Evolutionary conservation across 495 filamentous ascomycete species (phyloP).

Genomic region (Usnea hakonensis): DNA sequence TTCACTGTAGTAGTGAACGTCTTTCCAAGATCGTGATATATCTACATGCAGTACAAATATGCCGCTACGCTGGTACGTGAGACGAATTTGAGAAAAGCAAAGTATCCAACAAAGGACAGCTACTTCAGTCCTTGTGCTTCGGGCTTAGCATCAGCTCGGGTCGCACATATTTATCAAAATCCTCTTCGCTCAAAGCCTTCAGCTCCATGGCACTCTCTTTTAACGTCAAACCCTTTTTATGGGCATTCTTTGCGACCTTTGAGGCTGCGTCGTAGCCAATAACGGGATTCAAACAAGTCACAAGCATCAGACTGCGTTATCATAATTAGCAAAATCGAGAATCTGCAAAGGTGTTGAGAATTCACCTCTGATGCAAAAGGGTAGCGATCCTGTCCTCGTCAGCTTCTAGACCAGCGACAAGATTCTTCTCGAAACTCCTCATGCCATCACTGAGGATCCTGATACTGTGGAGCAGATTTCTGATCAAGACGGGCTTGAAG

Average conservation of each 20-base stretch:
- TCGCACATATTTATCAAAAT: constrained; percentile 83
- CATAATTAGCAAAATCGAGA: constrained; percentile 6
- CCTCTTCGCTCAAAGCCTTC: constrained; percentile 77
- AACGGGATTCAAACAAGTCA: constrained; percentile 96
- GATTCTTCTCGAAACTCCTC: constrained; percentile 87
- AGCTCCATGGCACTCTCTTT: constrained; percentile 94
- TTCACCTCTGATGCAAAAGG: constrained; percentile 78
- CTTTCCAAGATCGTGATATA: too few species aligned
- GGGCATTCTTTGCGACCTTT: constrained; percentile 98
- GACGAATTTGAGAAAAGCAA: background rate
- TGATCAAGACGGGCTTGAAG: constrained; percentile 94
- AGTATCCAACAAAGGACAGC: background rate
- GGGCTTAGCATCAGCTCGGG: constrained; percentile 98
- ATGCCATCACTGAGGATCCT: constrained; percentile 85
- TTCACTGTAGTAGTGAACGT: too few species aligned
- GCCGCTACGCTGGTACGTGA: too few species aligned
- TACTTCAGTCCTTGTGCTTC: constrained; percentile 43
- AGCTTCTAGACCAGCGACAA: constrained; percentile 80
- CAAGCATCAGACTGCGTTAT: constrained; percentile 75
- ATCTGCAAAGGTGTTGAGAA: constrained; percentile 23
- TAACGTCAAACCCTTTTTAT: constrained; percentile 92
- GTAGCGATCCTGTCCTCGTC: constrained; percentile 84
- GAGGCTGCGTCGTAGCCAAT: constrained; percentile 98
- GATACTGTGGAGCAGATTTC: constrained; percentile 85
- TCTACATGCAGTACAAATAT: too few species aligned